Base-by-base conservation (phyloP, 1,284 basidiomycete genomes). In the Leccinum huronense region DNA sequence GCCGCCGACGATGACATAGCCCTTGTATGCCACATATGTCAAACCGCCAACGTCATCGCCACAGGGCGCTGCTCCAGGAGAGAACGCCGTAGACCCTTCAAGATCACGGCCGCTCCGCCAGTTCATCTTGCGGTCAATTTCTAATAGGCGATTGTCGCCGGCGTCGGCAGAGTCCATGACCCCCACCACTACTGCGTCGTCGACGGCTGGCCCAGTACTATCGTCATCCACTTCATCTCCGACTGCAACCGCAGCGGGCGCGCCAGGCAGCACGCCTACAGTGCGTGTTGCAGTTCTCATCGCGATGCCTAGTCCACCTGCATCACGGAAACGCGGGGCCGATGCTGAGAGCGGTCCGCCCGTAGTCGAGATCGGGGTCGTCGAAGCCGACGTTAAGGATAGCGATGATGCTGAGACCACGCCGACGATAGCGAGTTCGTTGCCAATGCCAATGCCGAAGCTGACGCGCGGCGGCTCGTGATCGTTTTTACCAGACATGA, bases 221-320 rank as follows among this genome's bases (percentile, higher is more conserved):
- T 34, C 66, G 40, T 31, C 33, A 36, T 10, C 62, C 6, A 45
- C 63, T 62, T 63, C 69, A 68, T 67, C 66, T 63, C 65, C 69
- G 62, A 16, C 58, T 11, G 27, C 30, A 51, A 48, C 68, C 11
- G 19, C 69, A 30, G 11, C 51, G 27, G 23, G n/a, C 42, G 42
- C n/a, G 42, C 45, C 45, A 3, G 19, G 45, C 19, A 23, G 19
- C 53, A 53, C 68, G 34, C 57, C 65, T 56, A 53, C 69, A 30
- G 62, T 74, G 45, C 77, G 76, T 36, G 77, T 86, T 13, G 80
- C 83, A 0, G 81, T 86, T 36, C 76, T 86, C 57, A 81, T 86
- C 55, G 83, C 84, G 1, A 86, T 86, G 85, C 84, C 85, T 5
- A 69, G 53, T 31, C 53, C 23, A 9, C 53, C 71, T 27, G 68